Conservation (phyloP, 305 asterid genomes). For the Fraxinus albicans region DNA sequence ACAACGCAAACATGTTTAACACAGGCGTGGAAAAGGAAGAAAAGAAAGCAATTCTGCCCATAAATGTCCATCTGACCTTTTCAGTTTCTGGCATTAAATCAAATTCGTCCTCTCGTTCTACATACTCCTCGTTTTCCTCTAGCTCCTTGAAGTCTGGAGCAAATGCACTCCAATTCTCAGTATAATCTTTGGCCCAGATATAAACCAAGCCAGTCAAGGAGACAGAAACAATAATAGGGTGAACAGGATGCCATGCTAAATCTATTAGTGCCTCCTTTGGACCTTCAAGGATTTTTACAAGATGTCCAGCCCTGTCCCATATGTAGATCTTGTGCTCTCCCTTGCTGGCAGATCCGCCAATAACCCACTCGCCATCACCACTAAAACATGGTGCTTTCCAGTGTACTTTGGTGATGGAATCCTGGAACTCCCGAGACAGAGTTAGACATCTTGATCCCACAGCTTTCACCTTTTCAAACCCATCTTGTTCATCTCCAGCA, state of each 20-base stretch:
- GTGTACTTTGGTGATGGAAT: conserved; percentile 82
- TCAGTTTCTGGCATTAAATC: conserved; percentile 76
- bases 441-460: conserved; percentile 67
- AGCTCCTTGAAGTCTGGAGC: conserved; percentile 95
- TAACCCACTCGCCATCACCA: conserved; percentile 94
- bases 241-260: conserved; percentile 93
- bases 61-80: conserved; percentile 42
- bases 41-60: conserved; percentile 3
- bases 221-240: conserved; percentile 80
- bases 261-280: conserved; percentile 88
- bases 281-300: conserved; percentile 91
- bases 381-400: conserved; percentile 97
- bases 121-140: conserved; percentile 91
- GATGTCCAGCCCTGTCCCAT: conserved; percentile 92
- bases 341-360: conserved; percentile 91
- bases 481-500: conserved; percentile 47
- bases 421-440: conserved; percentile 78
- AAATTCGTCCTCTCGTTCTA: conserved; percentile 89
- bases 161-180: conserved; percentile 97
- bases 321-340: conserved; percentile 96
- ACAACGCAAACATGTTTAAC: conserved; percentile 20
- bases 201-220: conserved; percentile 80
- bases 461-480: conserved; percentile 57
- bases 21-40: conserved; percentile 4
- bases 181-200: conserved; percentile 93